These are phyloP conservation scores for Pulchroboletus neoregius DNA, from an alignment of 1,284 basidiomycete species.

Conservation along the genomic window DNA sequence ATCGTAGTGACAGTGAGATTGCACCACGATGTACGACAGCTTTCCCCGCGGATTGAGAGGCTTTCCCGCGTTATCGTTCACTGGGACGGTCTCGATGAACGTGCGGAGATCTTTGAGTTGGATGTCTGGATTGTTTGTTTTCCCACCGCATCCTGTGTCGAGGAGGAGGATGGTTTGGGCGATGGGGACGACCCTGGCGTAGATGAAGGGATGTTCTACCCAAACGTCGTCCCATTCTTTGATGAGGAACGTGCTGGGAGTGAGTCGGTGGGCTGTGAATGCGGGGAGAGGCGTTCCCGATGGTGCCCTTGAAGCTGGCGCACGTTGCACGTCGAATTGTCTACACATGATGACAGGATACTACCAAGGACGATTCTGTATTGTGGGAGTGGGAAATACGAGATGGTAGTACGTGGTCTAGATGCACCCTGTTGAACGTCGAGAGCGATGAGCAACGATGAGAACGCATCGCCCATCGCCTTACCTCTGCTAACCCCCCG, in stretches of 20 bases:
- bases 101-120: constrained; percentile 43
- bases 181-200: constrained; percentile 42
- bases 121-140: constrained; percentile 38
- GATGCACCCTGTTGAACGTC: background rate
- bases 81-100: constrained; percentile 45
- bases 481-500: constrained; percentile 56
- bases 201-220: constrained; percentile 52
- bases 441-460: too few relatives aligned
- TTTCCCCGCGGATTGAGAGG: constrained; percentile 43
- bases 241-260: constrained; percentile 46
- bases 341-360: too few relatives aligned
- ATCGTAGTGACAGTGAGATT: constrained; percentile 56
- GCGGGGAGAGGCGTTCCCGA: too few relatives aligned
- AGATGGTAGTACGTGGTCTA: background rate
- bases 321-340: too few relatives aligned
- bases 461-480: background rate
- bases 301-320: too few relatives aligned
- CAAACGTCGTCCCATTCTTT: constrained; percentile 50
- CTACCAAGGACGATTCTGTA: too few relatives aligned
- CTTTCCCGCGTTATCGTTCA: constrained; percentile 41
- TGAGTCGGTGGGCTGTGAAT: constrained; percentile 45
- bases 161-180: constrained; percentile 44
- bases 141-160: constrained; percentile 54
- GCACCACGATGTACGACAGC: constrained; percentile 45
- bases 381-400: background rate